These are phyloP conservation scores for Pleurotus tuber-regium DNA, from an alignment of 768 basidiomycete genomes.

Conservation along the genomic window DNA sequence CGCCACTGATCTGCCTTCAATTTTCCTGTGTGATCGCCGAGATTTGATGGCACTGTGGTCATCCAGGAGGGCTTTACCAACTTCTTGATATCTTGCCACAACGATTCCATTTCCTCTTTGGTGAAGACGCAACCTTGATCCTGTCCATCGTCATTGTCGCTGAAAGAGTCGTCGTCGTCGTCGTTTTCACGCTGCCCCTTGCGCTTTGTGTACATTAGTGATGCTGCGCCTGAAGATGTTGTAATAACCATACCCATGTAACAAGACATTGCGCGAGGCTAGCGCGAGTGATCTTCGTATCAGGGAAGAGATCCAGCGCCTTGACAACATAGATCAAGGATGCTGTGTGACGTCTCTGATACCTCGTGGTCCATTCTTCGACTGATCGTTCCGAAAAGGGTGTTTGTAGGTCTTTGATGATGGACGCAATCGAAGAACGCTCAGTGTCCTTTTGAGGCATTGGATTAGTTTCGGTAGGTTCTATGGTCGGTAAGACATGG, in stretches of 20 bases:
- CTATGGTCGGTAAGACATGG: not conserved
- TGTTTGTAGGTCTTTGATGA: not conserved
- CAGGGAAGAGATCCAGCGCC: not conserved
- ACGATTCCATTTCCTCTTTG: not conserved
- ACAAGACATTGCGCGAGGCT: not conserved
- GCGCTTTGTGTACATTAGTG: not conserved
- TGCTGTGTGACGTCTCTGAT: not conserved
- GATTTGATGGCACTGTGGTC: constrained; percentile 6
- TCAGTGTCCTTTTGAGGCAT: not conserved
- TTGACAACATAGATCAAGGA: not conserved
- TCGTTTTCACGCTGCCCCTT: not conserved
- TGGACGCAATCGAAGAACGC: not conserved
- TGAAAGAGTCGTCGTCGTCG: not conserved
- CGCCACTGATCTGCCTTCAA: constrained; percentile 27
- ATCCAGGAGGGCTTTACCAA: constrained; percentile 12
- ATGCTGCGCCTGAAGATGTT: not conserved
- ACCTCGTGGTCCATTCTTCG: not conserved
- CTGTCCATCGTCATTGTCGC: not conserved
- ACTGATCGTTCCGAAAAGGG: not conserved
- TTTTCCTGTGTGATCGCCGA: constrained; percentile 16
- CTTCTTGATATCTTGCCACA: constrained; percentile 6
- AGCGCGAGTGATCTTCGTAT: not conserved
- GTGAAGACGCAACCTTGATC: constrained; percentile 1
- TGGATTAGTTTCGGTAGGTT: not conserved
- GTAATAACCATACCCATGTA: not conserved